Percentiles rank a stretch among this genome's conserved stretches.
Evolutionary conservation across 1,139 yeast genomes (phyloP).

Genomic region (Fermentozyma sake): DNA sequence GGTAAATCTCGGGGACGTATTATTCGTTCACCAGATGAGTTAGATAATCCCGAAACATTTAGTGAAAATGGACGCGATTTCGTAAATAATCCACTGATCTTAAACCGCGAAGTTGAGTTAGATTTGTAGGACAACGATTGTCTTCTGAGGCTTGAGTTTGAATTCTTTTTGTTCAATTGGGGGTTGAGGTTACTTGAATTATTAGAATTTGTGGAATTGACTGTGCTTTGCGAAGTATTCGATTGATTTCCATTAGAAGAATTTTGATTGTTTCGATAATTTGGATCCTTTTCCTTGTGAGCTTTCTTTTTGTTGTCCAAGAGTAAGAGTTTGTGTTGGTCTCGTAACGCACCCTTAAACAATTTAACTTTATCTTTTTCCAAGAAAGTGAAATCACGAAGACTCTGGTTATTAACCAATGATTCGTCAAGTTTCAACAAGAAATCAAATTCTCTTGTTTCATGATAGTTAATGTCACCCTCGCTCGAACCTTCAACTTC

Average conservation of each 20-base stretch:
- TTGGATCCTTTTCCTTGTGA: conserved; percentile 9
- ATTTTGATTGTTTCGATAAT: conserved; percentile 1
- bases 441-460: conserved; percentile 44
- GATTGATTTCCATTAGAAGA: not conserved
- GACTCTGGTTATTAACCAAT: conserved; percentile 22
- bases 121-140: conserved; percentile 43
- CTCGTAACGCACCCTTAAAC: conserved; percentile 29
- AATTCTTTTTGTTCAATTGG: conserved; percentile 28
- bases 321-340: conserved; percentile 32
- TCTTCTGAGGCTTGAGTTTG: conserved; percentile 26
- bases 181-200: too few relatives aligned
- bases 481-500: conserved; percentile 20
- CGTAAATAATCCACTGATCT: conserved; percentile 40
- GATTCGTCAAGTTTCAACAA: conserved; percentile 40
- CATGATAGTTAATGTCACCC: conserved; percentile 26
- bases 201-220: not conserved
- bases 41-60: conserved; percentile 19
- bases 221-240: not conserved
- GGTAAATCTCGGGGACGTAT: conserved; percentile 60
- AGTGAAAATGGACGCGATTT: conserved; percentile 36
- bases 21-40: conserved; percentile 41
- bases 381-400: conserved; percentile 23
- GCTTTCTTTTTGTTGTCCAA: conserved; percentile 33
- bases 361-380: conserved; percentile 27
- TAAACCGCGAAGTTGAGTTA: conserved; percentile 33